Evolutionary conservation across 192 early-diverging fungal genomes (phyloP).

Genomic region (Coemansia sp.): DNA sequence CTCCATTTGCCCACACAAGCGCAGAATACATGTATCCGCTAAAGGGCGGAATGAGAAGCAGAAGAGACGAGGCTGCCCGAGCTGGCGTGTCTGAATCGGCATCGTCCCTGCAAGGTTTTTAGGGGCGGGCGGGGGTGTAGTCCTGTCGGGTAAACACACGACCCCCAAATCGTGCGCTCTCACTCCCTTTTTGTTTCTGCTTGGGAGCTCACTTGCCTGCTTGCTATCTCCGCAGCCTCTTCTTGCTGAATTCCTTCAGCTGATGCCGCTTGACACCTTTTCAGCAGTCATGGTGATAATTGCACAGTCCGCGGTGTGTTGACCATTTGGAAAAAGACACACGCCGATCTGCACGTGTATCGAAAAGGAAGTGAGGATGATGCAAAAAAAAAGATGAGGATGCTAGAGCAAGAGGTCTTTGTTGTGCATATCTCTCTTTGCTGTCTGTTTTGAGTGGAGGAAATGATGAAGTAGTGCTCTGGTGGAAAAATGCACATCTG

Average conservation of each 20-base stretch:
- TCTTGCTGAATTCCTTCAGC: neutral
- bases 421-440: neutral
- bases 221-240: neutral
- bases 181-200: too few species aligned
- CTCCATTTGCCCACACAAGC: neutral
- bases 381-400: too few species aligned
- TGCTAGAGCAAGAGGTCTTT: too few species aligned
- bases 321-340: constrained; percentile 3
- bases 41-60: neutral
- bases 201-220: too few species aligned
- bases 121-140: neutral
- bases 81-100: neutral
- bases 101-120: constrained; percentile 3
- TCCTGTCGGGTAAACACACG: constrained; percentile 7
- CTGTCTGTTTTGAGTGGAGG: neutral
- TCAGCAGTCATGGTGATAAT: neutral
- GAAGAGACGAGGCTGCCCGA: neutral
- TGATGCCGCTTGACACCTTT: neutral
- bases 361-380: neutral
- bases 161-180: neutral
- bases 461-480: too few species aligned
- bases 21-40: neutral
- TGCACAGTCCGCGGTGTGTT: neutral
- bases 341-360: constrained; percentile 8
- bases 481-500: too few species aligned